A percentile compares a stretch with the other conserved stretches of the same genome.
Conservation (phyloP, 306 rosid species). For the Begonia fuchsioides region DNA sequence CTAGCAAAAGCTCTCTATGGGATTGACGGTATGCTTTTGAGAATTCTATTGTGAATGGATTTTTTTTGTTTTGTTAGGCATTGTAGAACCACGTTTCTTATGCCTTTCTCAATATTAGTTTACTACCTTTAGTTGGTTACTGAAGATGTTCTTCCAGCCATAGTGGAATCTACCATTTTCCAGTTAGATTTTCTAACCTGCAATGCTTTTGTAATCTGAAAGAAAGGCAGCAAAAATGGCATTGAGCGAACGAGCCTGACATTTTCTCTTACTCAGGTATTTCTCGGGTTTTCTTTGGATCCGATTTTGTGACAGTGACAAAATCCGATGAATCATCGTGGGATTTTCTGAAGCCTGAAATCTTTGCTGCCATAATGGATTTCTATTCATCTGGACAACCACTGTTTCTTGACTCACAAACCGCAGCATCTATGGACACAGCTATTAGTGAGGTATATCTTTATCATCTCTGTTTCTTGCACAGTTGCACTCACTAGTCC, state of each 20-base stretch:
- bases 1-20: constrained; percentile 72
- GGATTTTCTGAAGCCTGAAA: constrained; percentile 83
- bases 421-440: constrained; percentile 78
- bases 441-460: constrained; percentile 58
- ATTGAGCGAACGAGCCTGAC: constrained; percentile 1
- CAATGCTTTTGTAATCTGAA: too few species aligned
- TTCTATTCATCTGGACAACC: constrained; percentile 85
- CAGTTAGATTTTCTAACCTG: too few species aligned
- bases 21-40: constrained; percentile 61
- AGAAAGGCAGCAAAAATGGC: too few species aligned
- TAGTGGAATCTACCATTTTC: too few species aligned
- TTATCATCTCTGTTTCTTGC: not conserved
- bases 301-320: constrained; percentile 87
- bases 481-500: not conserved
- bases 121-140: too few species aligned
- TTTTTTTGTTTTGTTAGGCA: not conserved
- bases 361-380: constrained; percentile 90
- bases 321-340: constrained; percentile 64
- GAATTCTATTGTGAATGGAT: not conserved
- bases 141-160: too few species aligned
- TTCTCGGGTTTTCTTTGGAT: constrained; percentile 76
- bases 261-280: constrained; percentile 26
- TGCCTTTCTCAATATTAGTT: too few species aligned
- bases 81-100: too few species aligned
- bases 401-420: constrained; percentile 62